These are phyloP conservation scores for Penicillium occitanis DNA, from an alignment of 2,329 filamentous ascomycete genomes.

Conservation along the genomic window DNA sequence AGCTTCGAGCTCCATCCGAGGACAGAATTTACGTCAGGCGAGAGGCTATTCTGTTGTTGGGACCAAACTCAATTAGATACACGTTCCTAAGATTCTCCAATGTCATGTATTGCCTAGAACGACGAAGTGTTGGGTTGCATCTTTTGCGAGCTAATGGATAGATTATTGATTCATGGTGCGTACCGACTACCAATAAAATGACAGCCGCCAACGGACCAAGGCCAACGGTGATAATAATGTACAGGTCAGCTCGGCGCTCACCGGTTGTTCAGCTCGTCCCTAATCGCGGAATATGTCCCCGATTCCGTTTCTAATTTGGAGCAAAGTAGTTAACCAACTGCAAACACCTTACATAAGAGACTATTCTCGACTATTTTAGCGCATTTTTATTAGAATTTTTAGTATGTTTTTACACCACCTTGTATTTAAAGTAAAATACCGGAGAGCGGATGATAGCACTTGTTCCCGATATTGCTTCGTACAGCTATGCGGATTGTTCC, in stretches of 20 bases:
- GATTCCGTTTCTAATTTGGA: background rate
- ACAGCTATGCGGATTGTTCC: background rate
- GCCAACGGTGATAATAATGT: background rate
- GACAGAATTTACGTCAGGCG: background rate
- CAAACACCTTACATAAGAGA: background rate
- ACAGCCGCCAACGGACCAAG: background rate
- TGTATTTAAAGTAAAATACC: background rate
- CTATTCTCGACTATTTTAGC: background rate
- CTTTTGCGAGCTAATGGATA: background rate
- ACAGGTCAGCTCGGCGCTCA: background rate
- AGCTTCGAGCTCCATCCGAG: background rate
- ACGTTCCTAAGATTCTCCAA: background rate
- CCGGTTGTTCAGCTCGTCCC: background rate
- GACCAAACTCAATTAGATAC: background rate
- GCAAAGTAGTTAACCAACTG: background rate
- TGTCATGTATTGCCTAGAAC: background rate
- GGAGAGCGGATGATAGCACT: background rate
- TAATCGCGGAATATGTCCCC: background rate
- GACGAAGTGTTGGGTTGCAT: background rate
- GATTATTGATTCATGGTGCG: background rate
- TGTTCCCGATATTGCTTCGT: background rate
- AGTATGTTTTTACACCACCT: background rate
- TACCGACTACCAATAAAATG: background rate
- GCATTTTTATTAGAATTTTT: background rate
- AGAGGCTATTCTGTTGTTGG: background rate